Percentiles rank a stretch among this genome's conserved stretches.
phyloP scores from a whole-genome alignment of 2,329 filamentous ascomycete species.

The Aspergillus ustus region DNA sequence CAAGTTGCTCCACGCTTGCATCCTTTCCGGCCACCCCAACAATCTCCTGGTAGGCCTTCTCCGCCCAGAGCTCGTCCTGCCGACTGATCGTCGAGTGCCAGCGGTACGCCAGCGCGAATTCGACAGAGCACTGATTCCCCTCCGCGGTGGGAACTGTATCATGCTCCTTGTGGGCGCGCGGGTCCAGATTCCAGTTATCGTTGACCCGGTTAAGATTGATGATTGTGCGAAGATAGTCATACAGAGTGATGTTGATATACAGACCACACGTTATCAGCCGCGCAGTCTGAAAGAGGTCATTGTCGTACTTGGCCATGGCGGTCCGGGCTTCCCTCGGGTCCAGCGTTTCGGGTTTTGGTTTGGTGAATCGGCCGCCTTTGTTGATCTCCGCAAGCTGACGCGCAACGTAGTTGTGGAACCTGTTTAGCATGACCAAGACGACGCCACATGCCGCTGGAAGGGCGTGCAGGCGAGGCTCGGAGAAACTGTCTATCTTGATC shows the following conservation, averaged over 20 bases:
- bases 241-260: conserved; percentile 77
- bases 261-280: conserved; percentile 73
- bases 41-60: conserved; percentile 67
- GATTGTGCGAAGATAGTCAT: conserved; percentile 80
- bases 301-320: conserved; percentile 71
- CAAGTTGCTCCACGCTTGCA: conserved; percentile 64
- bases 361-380: conserved; percentile 76
- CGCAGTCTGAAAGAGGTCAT: conserved; percentile 79
- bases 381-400: conserved; percentile 83
- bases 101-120: conserved; percentile 87
- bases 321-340: conserved; percentile 53
- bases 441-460: conserved; percentile 75
- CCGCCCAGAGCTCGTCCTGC: conserved; percentile 79
- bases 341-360: conserved; percentile 56
- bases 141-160: conserved; percentile 69
- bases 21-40: conserved; percentile 64
- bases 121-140: conserved; percentile 81
- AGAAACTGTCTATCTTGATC: conserved; percentile 74
- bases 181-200: conserved; percentile 72
- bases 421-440: conserved; percentile 71
- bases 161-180: conserved; percentile 69
- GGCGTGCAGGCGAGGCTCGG: conserved; percentile 70
- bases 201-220: conserved; percentile 72
- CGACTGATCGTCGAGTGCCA: conserved; percentile 81
- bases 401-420: conserved; percentile 85